Evolutionary conservation across 768 basidiomycete species (phyloP).

Genomic region (Pleurotus eryngii): DNA sequence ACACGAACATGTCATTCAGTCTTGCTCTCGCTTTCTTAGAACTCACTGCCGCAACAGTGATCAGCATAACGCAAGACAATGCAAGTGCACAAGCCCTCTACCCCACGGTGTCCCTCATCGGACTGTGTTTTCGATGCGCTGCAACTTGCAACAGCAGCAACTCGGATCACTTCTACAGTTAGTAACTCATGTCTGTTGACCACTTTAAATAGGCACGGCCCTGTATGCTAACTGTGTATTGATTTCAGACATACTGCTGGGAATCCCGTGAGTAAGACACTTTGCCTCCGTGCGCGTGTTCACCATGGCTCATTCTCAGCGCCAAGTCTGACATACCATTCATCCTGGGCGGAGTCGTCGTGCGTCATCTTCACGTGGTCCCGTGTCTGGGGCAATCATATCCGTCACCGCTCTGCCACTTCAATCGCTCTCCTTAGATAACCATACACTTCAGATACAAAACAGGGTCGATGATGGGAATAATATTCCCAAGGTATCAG

Average conservation of each 20-base stretch:
- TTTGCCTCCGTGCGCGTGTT: not conserved
- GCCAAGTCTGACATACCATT: not conserved
- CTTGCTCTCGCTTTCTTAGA: not conserved
- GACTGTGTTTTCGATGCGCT: too few species aligned
- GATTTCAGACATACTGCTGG: not conserved
- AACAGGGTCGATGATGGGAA: not conserved
- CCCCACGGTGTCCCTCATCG: too few species aligned
- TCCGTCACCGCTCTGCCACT: not conserved
- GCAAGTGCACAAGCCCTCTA: too few species aligned
- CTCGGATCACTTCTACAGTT: not conserved
- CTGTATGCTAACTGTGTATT: not conserved
- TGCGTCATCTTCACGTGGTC: not conserved
- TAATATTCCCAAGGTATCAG: not conserved
- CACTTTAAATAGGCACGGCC: not conserved
- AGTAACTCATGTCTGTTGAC: too few species aligned
- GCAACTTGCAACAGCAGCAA: too few species aligned
- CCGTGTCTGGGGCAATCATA: not conserved
- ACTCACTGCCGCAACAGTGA: not conserved
- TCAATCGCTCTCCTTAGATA: not conserved
- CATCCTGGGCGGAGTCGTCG: not conserved
- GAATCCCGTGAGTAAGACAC: not conserved
- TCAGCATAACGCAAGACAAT: not conserved
- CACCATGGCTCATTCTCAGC: not conserved
- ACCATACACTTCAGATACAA: not conserved
- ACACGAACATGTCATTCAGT: too few species aligned